phyloP scores from a whole-genome alignment of 768 basidiomycete genomes.

The Auricularia auricula-judae region DNA sequence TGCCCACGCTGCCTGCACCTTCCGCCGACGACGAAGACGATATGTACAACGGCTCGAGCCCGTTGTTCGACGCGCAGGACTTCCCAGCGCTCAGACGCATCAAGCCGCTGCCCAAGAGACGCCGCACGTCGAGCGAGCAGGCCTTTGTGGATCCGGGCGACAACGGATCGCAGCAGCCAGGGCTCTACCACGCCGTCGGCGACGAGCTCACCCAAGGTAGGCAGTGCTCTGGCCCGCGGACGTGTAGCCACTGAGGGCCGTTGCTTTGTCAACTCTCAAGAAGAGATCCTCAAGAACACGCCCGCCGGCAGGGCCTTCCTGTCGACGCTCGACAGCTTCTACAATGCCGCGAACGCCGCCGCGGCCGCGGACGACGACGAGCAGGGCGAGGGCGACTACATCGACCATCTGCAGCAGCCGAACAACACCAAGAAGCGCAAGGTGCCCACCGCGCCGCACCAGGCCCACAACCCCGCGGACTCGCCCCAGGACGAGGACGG shows the following conservation, averaged over 20 bases:
- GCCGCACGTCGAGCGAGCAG: slow-evolving; percentile 33
- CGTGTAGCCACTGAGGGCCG: not conserved
- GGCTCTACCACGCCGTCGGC: not conserved
- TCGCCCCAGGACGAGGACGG: slow-evolving; percentile 29
- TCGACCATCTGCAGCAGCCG: slow-evolving; percentile 62
- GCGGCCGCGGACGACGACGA: slow-evolving; percentile 34
- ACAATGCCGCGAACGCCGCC: not conserved
- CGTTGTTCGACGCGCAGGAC: slow-evolving; percentile 56
- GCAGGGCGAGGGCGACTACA: slow-evolving; percentile 48
- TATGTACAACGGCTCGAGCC: slow-evolving; percentile 26
- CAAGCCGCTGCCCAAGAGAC: slow-evolving; percentile 71
- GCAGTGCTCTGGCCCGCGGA: not conserved
- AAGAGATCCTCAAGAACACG: slow-evolving; percentile 1
- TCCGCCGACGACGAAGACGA: not conserved
- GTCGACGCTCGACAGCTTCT: slow-evolving; percentile 1
- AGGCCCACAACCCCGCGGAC: slow-evolving; percentile 17
- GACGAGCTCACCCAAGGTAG: not conserved
- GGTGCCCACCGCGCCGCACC: slow-evolving; percentile 44
- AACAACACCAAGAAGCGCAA: slow-evolving; percentile 85
- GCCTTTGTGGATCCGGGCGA: not conserved
- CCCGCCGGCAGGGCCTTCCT: slow-evolving; percentile 6
- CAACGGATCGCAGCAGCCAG: not conserved
- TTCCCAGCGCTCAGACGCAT: slow-evolving; percentile 52
- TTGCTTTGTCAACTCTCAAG: not conserved
- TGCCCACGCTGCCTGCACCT: no score